phyloP scores from a whole-genome alignment of 2,329 filamentous ascomycete genomes.

The Endoconidiophora polonica region DNA sequence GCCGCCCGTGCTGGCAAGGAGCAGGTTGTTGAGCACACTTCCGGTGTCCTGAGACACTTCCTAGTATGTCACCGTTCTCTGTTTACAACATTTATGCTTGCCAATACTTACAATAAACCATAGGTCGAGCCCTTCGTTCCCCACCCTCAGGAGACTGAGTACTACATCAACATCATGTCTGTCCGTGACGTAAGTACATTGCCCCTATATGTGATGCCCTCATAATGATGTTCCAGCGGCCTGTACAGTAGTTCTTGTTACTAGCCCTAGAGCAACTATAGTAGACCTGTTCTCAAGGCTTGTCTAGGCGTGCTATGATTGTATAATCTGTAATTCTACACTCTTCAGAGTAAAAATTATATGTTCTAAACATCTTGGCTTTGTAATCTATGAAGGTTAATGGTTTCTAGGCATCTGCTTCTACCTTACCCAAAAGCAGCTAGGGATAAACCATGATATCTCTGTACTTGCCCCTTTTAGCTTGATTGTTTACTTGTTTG shows the following conservation, averaged over 20 bases:
- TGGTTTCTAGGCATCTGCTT: too few relatives aligned
- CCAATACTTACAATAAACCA: not conserved
- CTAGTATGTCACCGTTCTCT: constrained; percentile 30
- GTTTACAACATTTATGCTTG: not conserved
- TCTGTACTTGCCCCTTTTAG: too few relatives aligned
- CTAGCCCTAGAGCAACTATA: not conserved
- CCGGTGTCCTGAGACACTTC: constrained; percentile 83
- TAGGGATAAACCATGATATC: too few relatives aligned
- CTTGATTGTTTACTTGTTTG: too few relatives aligned
- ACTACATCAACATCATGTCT: constrained; percentile 99
- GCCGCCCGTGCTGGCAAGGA: constrained; percentile 79
- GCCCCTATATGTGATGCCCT: not conserved
- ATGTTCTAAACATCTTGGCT: too few relatives aligned
- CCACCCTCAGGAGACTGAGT: constrained; percentile 87
- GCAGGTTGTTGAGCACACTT: constrained; percentile 82
- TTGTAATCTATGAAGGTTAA: too few relatives aligned
- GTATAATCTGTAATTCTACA: not conserved
- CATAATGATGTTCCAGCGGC: too few relatives aligned
- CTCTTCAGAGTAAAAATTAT: not conserved
- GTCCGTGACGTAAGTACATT: constrained; percentile 79
- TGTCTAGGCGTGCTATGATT: too few relatives aligned
- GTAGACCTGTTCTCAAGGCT: not conserved
- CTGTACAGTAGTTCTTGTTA: not conserved
- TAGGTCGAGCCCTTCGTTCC: constrained; percentile 85
- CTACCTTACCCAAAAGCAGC: too few relatives aligned